phyloP scores from a whole-genome alignment of 2,329 filamentous ascomycete genomes.

The Penicillium hesseltinei region DNA sequence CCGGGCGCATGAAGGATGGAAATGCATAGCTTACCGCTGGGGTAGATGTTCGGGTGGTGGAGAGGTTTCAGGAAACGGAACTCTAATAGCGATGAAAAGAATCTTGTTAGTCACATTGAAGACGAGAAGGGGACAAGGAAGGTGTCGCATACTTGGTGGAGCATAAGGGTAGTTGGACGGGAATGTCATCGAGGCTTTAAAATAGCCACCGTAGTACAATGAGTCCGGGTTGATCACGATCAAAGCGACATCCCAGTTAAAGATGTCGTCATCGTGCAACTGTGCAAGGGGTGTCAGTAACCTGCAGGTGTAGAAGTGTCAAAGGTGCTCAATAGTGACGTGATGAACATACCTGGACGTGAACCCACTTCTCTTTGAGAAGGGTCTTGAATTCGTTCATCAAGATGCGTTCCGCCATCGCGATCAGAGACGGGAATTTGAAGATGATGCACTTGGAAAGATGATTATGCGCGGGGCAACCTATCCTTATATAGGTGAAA shows the following conservation, averaged over 20 bases:
- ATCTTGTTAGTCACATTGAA: background rate
- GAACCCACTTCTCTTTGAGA: slow-evolving; percentile 87
- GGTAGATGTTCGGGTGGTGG: slow-evolving; percentile 91
- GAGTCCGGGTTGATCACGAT: slow-evolving; percentile 93
- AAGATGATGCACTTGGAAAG: background rate
- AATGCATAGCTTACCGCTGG: slow-evolving; percentile 88
- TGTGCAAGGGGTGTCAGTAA: slow-evolving; percentile 36
- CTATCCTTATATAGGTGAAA: background rate
- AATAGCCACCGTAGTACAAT: slow-evolving; percentile 87
- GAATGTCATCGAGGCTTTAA: slow-evolving; percentile 86
- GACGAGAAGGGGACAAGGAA: background rate
- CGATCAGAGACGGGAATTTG: slow-evolving; percentile 2
- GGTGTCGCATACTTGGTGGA: slow-evolving; percentile 62
- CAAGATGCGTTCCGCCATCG: slow-evolving; percentile 71
- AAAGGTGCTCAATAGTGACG: background rate
- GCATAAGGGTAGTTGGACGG: slow-evolving; percentile 84
- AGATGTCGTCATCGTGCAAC: slow-evolving; percentile 77
- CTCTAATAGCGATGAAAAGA: slow-evolving; percentile 42
- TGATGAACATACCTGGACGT: slow-evolving; percentile 65
- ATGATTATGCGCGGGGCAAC: background rate
- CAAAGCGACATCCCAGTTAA: slow-evolving; percentile 82
- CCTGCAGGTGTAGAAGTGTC: background rate
- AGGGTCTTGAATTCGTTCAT: slow-evolving; percentile 85
- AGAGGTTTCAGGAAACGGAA: slow-evolving; percentile 82
- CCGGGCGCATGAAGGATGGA: slow-evolving; percentile 92